Conservation (phyloP, 2,329 filamentous ascomycete species). For the Thelonectria rubi region DNA sequence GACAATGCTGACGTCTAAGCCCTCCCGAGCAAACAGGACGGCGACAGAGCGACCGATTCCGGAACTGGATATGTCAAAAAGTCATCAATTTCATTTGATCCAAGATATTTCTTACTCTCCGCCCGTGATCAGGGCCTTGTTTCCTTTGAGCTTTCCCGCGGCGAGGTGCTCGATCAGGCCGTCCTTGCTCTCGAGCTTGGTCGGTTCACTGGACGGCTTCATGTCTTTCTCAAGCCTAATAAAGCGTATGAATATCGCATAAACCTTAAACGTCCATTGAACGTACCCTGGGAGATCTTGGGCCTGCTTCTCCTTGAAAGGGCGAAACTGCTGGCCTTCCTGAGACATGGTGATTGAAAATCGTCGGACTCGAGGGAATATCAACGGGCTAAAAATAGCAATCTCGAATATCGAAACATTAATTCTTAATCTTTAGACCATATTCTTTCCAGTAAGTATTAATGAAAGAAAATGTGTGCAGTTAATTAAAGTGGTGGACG, state of each 20-base stretch:
- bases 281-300: neutral
- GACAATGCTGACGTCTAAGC: slow-evolving; percentile 64
- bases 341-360: neutral
- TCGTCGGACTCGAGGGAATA: neutral
- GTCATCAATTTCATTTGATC: neutral
- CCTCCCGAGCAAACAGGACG: slow-evolving; percentile 65
- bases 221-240: neutral
- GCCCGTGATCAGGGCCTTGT: slow-evolving; percentile 63
- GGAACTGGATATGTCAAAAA: slow-evolving; percentile 48
- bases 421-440: neutral
- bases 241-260: neutral
- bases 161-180: neutral
- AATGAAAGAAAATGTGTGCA: neutral
- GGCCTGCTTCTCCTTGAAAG: neutral
- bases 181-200: neutral
- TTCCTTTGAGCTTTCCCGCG: slow-evolving; percentile 57
- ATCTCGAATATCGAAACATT: neutral
- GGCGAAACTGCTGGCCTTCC: neutral
- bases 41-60: slow-evolving; percentile 65
- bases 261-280: neutral
- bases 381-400: neutral
- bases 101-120: slow-evolving; percentile 56
- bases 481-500: neutral
- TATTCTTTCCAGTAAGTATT: neutral
- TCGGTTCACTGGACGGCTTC: neutral